A percentile compares a stretch with the other conserved stretches of the same genome.
phyloP scores from a whole-genome alignment of 129 eudicot genomes.

The Tagetes erecta region DNA sequence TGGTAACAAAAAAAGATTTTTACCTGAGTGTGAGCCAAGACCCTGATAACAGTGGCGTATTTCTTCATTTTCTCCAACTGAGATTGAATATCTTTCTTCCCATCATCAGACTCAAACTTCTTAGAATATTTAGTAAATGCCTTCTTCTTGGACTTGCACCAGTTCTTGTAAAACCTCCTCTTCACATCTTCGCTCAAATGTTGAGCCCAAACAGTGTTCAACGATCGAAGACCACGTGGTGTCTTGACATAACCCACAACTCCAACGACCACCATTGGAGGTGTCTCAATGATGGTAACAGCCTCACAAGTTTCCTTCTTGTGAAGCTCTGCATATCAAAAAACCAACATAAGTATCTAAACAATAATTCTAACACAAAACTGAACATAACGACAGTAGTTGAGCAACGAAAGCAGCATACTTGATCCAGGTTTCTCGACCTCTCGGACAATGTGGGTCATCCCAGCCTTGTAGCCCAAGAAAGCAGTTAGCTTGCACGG shows the following conservation, averaged over 20 bases:
- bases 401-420: not conserved
- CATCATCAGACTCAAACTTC: slow-evolving; percentile 64
- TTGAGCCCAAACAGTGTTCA: slow-evolving; percentile 79
- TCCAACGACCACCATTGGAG: slow-evolving; percentile 81
- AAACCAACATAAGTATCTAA: no score
- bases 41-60: slow-evolving; percentile 60
- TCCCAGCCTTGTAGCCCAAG: slow-evolving; percentile 60
- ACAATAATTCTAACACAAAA: not conserved
- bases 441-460: slow-evolving; percentile 56
- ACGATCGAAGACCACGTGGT: slow-evolving; percentile 61
- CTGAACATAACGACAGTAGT: not conserved
- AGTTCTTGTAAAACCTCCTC: slow-evolving; percentile 75
- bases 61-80: slow-evolving; percentile 76
- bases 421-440: slow-evolving; percentile 61
- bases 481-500: slow-evolving; percentile 53
- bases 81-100: slow-evolving; percentile 61
- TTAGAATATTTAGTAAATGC: slow-evolving; percentile 65
- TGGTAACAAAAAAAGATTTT: not conserved
- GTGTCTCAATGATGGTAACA: slow-evolving; percentile 70
- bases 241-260: slow-evolving; percentile 72
- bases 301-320: slow-evolving; percentile 84
- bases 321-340: slow-evolving; percentile 55
- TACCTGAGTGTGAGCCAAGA: slow-evolving; percentile 59
- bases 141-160: slow-evolving; percentile 87
- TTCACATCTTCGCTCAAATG: slow-evolving; percentile 66